Conservation (phyloP, 768 basidiomycete genomes). For the Hypsizygus marmoreus region DNA sequence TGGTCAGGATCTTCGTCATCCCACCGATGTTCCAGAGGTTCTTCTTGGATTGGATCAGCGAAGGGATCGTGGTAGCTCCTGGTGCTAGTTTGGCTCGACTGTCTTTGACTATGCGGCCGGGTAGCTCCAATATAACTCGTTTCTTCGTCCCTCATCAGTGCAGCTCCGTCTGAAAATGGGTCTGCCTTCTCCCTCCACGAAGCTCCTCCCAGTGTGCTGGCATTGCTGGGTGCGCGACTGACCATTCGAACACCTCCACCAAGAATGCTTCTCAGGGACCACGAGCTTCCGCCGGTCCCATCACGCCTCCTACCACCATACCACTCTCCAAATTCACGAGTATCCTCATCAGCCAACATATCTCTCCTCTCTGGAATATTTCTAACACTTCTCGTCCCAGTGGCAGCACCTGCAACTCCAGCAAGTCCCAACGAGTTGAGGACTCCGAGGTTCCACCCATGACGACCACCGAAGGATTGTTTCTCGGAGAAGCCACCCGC, state of each 20-base stretch:
- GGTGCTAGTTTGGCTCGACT: slow-evolving; percentile 40
- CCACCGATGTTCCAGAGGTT: slow-evolving; percentile 20
- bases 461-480: slow-evolving; percentile 1
- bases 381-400: slow-evolving; percentile 23
- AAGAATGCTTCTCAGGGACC: slow-evolving; percentile 54
- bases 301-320: slow-evolving; percentile 37
- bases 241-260: slow-evolving; percentile 34
- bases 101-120: slow-evolving; percentile 29
- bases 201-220: slow-evolving; percentile 26
- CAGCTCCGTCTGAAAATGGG: slow-evolving; percentile 49
- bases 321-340: slow-evolving; percentile 49
- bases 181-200: slow-evolving; percentile 50
- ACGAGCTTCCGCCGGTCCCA: slow-evolving; percentile 47
- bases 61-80: slow-evolving; percentile 53
- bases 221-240: slow-evolving; percentile 43
- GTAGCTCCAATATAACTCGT: slow-evolving; percentile 22
- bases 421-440: slow-evolving; percentile 24
- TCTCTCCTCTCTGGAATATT: slow-evolving; percentile 50
- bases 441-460: slow-evolving; percentile 20
- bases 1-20: slow-evolving; percentile 9
- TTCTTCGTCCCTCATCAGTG: slow-evolving; percentile 37
- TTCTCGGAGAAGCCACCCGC: slow-evolving; percentile 23
- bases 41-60: slow-evolving; percentile 41
- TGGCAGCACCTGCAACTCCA: slow-evolving; percentile 33
- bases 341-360: slow-evolving; percentile 81